Evolutionary conservation across 208 protist genomes (phyloP).

Genomic region (Balamuthia mandrillaris): DNA sequence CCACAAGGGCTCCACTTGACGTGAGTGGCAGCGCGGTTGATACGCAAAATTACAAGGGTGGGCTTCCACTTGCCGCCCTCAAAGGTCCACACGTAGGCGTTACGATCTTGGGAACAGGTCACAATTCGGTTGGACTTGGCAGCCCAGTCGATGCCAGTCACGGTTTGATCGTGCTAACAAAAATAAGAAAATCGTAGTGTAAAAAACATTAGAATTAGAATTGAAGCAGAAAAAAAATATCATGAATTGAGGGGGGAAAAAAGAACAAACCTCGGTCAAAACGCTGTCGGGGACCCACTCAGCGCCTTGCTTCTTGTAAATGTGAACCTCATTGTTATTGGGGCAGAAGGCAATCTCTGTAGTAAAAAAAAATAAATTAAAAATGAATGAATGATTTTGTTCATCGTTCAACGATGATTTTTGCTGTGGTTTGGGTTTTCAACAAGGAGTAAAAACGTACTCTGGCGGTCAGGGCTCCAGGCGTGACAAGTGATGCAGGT

Average conservation of each 20-base stretch:
- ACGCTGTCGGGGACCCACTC: slow-evolving; percentile 54
- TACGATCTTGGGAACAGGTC: slow-evolving; percentile 85
- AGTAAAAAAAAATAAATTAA: not conserved
- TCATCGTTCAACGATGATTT: not conserved
- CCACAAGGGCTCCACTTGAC: slow-evolving; percentile 74
- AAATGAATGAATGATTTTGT: not conserved
- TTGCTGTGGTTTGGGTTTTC: not conserved
- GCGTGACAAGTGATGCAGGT: slow-evolving; percentile 75
- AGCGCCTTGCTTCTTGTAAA: slow-evolving; percentile 69
- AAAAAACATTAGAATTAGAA: not conserved
- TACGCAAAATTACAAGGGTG: slow-evolving; percentile 81
- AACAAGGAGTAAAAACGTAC: not conserved
- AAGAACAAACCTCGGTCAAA: slow-evolving; percentile 48
- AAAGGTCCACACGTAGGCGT: slow-evolving; percentile 88
- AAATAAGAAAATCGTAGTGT: slow-evolving; percentile 4
- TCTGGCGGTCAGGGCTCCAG: slow-evolving; percentile 75
- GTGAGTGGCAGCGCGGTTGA: slow-evolving; percentile 77
- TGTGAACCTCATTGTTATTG: slow-evolving; percentile 76
- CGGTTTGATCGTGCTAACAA: slow-evolving; percentile 78
- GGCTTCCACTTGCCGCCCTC: slow-evolving; percentile 75
- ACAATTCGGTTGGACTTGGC: slow-evolving; percentile 79
- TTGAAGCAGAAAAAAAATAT: not conserved
- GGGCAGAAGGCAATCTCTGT: slow-evolving; percentile 76
- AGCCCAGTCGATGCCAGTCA: slow-evolving; percentile 85
- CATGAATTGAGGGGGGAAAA: not conserved